phyloP scores from a whole-genome alignment of 768 basidiomycete genomes.

The Leccinellum albellum region DNA sequence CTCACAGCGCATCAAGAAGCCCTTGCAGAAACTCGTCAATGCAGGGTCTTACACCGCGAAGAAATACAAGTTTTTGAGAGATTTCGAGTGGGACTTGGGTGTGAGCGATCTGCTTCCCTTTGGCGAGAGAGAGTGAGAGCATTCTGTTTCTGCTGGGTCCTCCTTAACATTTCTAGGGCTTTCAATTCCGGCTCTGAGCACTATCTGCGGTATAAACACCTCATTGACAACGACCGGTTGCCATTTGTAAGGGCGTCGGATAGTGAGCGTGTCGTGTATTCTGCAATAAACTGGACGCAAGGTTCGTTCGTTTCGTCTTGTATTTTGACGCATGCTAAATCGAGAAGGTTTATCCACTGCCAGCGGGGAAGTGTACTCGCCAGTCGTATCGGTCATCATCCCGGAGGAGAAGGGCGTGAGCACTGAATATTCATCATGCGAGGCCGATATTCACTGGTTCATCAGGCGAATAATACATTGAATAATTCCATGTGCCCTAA shows the following conservation, averaged over 20 bases:
- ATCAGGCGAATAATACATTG: constrained; percentile 61
- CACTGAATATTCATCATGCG: neutral
- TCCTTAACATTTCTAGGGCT: constrained; percentile 31
- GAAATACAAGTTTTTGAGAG: constrained; percentile 51
- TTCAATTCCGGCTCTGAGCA: constrained; percentile 49
- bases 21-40: constrained; percentile 52
- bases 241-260: constrained; percentile 55
- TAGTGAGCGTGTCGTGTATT: constrained; percentile 56
- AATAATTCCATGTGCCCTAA: constrained; percentile 64
- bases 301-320: constrained; percentile 35
- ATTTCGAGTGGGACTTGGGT: constrained; percentile 59
- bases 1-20: constrained; percentile 37
- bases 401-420: constrained; percentile 43
- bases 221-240: constrained; percentile 41
- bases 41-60: constrained; percentile 44
- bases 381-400: constrained; percentile 53
- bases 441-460: neutral
- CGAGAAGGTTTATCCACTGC: constrained; percentile 57
- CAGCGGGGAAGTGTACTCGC: constrained; percentile 42
- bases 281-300: constrained; percentile 66
- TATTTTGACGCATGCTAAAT: neutral
- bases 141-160: neutral
- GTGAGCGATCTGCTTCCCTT: constrained; percentile 57
- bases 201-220: constrained; percentile 50
- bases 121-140: constrained; percentile 60